phyloP scores from a whole-genome alignment of 352 stramenopile genomes.

The Pythium diclinum region DNA sequence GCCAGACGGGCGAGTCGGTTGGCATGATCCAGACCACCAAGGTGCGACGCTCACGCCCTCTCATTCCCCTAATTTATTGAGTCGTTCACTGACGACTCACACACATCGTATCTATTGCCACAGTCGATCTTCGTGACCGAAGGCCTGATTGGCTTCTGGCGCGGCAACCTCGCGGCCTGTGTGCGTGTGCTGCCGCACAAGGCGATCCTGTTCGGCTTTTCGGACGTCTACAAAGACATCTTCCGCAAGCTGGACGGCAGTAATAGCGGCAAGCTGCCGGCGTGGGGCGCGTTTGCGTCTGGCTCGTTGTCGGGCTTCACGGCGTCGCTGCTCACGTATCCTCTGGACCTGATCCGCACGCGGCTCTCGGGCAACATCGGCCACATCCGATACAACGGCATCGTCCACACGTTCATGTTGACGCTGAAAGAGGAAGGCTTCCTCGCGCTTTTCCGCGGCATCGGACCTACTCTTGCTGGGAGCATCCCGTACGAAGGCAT shows the following conservation, averaged over 20 bases:
- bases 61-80: no score
- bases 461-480: slow-evolving; percentile 65
- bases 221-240: slow-evolving; percentile 84
- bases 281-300: slow-evolving; percentile 59
- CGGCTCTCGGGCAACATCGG: slow-evolving; percentile 75
- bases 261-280: slow-evolving; percentile 30
- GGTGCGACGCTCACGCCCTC: slow-evolving; percentile 15
- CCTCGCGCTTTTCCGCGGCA: slow-evolving; percentile 61
- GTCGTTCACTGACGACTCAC: slow-evolving; percentile 3
- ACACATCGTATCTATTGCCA: not conserved
- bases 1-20: slow-evolving; percentile 66
- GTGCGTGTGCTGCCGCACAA: slow-evolving; percentile 81
- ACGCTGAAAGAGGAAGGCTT: slow-evolving; percentile 72
- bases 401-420: slow-evolving; percentile 60
- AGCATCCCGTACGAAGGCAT: slow-evolving; percentile 80
- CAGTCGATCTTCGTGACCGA: slow-evolving; percentile 55
- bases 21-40: slow-evolving; percentile 72
- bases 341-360: slow-evolving; percentile 82
- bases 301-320: slow-evolving; percentile 81
- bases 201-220: slow-evolving; percentile 79
- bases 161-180: slow-evolving; percentile 69
- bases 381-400: slow-evolving; percentile 66
- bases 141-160: slow-evolving; percentile 66
- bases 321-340: slow-evolving; percentile 83
- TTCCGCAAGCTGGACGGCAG: slow-evolving; percentile 36